Evolutionary conservation across 176 grass and related monocot genomes (phyloP).

Genomic region (Aegilops speltoides): DNA sequence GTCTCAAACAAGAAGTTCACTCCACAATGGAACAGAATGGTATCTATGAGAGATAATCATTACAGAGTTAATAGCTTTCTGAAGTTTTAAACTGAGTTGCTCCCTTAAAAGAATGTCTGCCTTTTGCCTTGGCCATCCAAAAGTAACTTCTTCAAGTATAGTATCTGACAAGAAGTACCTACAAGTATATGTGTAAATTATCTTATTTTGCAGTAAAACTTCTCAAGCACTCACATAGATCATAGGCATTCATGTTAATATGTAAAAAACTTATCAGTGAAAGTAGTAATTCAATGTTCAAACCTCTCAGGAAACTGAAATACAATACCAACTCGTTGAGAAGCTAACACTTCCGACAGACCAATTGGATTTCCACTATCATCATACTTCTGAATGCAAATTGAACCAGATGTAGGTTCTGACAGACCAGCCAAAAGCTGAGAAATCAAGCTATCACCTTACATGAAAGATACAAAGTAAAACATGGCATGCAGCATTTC

Average conservation of each 20-base stretch:
- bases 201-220: background rate
- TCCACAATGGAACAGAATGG: background rate
- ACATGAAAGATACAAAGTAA: background rate
- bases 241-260: background rate
- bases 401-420: slow-evolving; percentile 63
- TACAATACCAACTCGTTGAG: slow-evolving; percentile 81
- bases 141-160: slow-evolving; percentile 86
- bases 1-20: slow-evolving; percentile 4
- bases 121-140: slow-evolving; percentile 90
- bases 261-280: slow-evolving; percentile 11
- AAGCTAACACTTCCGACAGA: slow-evolving; percentile 46
- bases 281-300: slow-evolving; percentile 28
- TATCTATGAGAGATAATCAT: background rate
- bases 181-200: background rate
- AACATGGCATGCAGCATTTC: background rate
- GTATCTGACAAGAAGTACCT: slow-evolving; percentile 94
- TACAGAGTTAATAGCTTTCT: slow-evolving; percentile 84
- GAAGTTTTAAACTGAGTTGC: slow-evolving; percentile 60
- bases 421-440: slow-evolving; percentile 83
- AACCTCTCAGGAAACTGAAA: slow-evolving; percentile 99
- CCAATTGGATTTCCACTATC: slow-evolving; percentile 44
- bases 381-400: slow-evolving; percentile 64
- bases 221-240: background rate
- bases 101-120: slow-evolving; percentile 49
- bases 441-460: slow-evolving; percentile 18